Base-by-base conservation (phyloP, 202 grass and related monocot genomes). In the Schoenoplectus triqueter region DNA sequence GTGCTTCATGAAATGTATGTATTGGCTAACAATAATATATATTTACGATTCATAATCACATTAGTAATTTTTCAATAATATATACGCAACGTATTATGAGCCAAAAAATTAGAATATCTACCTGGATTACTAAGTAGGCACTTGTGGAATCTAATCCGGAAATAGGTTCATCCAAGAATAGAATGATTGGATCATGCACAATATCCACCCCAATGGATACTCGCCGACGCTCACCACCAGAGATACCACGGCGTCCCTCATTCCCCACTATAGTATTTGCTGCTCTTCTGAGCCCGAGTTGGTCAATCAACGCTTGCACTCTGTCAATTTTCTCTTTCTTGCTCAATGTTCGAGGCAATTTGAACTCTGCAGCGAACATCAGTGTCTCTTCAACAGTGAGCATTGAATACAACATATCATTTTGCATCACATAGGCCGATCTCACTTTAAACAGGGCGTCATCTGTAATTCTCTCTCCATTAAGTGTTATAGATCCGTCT, bases 401-500 rank as follows among this genome's bases (percentile, higher is more conserved):
- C 95, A 95, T 95, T 6, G 91, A 91, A 86, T 95, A 98, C 55
- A 98, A 81, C 18, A 91, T 81, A 78, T 98, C 95, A 66, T 98
- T 89, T 86, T 98, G 95, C 95, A 93, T 92, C 88, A 98, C 88
- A 83, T 98, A 98, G 55, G 92, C 86, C 7, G 95, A 98, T 13
- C 86, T 86, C 14, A 84, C 89, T 92, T 90, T 95, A 66, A 98
- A 82, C 49, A 92, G 65, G 81, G 6, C 21, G 31, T 87, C 77
- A 69, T 86, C 85, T 85, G 80, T 90, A 80, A 98, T 88, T 82
- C 87, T 82, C 1, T 87, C 82, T 84, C 91, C 91, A 60, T 95
- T 92, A 0, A 95, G 81, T 74, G 88, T 86, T 64, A 93, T 90
- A 74, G 82, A 84, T 47, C 95, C 95, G 59, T 89, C 59, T 6